These are phyloP conservation scores for Penicillium chermesinum DNA, from an alignment of 495 filamentous ascomycete species.

Conservation along the genomic window DNA sequence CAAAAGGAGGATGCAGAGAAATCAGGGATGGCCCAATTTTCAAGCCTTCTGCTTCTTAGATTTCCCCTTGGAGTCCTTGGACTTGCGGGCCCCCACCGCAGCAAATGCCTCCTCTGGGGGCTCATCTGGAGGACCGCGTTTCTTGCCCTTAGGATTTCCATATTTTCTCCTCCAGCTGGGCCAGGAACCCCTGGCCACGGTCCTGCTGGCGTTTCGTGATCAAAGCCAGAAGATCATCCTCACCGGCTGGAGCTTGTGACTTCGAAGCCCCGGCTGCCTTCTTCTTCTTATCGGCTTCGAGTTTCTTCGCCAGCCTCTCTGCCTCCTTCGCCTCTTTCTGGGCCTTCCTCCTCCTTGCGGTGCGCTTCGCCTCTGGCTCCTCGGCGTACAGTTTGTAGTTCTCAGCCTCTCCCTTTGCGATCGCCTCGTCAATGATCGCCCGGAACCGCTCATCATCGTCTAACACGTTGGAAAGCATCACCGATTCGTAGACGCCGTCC, in stretches of 20 bases:
- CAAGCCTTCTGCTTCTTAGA: conserved; percentile 15
- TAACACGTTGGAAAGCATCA: conserved; percentile 80
- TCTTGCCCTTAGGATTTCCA: conserved; percentile 21
- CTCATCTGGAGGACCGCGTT: conserved; percentile 24
- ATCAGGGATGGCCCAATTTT: not conserved
- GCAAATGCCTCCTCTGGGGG: conserved; percentile 33
- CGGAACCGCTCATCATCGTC: conserved; percentile 87
- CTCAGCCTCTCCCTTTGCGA: conserved; percentile 59
- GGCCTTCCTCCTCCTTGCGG: conserved; percentile 59
- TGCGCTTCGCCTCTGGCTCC: conserved; percentile 60
- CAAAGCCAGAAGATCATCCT: conserved; percentile 22
- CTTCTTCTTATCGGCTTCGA: conserved; percentile 58
- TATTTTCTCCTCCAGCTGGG: conserved; percentile 27
- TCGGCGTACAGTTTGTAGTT: conserved; percentile 62
- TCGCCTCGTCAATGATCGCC: conserved; percentile 73
- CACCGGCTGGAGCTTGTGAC: conserved; percentile 14
- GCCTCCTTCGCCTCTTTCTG: conserved; percentile 66
- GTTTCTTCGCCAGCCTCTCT: conserved; percentile 60
- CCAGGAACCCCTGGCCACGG: conserved; percentile 22
- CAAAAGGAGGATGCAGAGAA: not conserved
- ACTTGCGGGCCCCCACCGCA: conserved; percentile 23
- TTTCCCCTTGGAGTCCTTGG: conserved; percentile 9
- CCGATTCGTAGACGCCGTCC: conserved; percentile 66
- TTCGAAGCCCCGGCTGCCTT: conserved; percentile 38
- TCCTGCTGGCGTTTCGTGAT: conserved; percentile 25